Percentiles rank a stretch among this genome's conserved stretches.
These are phyloP conservation scores for Russula sp. DNA, from an alignment of 768 basidiomycete genomes.

Conservation along the genomic window DNA sequence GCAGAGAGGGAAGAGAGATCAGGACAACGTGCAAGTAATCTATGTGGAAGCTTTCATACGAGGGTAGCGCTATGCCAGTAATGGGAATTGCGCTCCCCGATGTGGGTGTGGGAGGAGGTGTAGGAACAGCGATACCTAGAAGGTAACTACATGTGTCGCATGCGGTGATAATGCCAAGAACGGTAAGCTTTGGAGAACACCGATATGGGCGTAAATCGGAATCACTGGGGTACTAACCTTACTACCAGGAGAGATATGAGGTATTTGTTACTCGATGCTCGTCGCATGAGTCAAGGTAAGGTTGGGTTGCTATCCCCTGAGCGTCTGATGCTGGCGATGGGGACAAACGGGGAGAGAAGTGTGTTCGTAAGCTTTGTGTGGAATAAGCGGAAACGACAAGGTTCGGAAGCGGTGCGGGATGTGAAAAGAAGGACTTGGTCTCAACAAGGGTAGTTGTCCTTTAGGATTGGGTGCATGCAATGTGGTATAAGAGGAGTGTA, in stretches of 20 bases:
- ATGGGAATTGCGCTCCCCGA: neutral
- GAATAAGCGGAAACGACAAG: slow-evolving; percentile 15
- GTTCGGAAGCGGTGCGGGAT: slow-evolving; percentile 18
- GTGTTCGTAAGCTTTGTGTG: neutral
- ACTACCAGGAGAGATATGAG: neutral
- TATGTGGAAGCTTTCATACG: slow-evolving; percentile 14
- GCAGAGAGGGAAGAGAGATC: neutral
- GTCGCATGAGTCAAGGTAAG: neutral
- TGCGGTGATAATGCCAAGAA: slow-evolving; percentile 19
- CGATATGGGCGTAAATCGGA: slow-evolving; percentile 20
- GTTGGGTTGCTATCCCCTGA: neutral
- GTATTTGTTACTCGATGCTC: neutral
- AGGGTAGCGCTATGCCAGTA: slow-evolving; percentile 3
- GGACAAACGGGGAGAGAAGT: neutral
- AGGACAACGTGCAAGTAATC: slow-evolving; percentile 19
- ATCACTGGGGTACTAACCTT: slow-evolving; percentile 6
- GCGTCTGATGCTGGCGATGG: neutral
- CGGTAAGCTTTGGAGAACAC: slow-evolving; percentile 10
- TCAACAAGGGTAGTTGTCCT: neutral
- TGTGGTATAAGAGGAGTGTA: too few species aligned
- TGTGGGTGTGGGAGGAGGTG: neutral
- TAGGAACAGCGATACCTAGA: slow-evolving; percentile 14
- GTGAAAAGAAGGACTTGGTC: neutral
- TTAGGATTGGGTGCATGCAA: neutral
- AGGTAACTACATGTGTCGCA: neutral